phyloP scores from a whole-genome alignment of 1,284 basidiomycete genomes.

The Melanopsichium pennsylvanicum region DNA sequence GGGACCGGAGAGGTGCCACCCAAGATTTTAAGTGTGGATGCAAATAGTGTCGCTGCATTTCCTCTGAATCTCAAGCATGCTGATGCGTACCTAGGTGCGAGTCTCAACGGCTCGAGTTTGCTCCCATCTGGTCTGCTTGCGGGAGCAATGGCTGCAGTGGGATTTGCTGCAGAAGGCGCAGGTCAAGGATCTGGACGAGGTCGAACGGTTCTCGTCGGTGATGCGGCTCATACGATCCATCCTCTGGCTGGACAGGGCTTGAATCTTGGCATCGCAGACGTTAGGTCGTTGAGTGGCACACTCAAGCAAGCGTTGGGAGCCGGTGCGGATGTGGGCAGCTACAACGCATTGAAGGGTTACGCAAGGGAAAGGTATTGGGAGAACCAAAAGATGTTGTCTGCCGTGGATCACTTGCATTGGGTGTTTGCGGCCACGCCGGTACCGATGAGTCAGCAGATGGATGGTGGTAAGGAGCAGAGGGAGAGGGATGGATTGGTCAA shows the following conservation, averaged over 20 bases:
- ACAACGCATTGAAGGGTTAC: conserved; percentile 53
- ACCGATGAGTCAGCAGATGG: conserved; percentile 21
- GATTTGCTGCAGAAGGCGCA: conserved; percentile 44
- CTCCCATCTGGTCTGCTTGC: conserved; percentile 40
- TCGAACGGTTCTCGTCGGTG: conserved; percentile 88
- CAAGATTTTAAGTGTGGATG: conserved; percentile 76
- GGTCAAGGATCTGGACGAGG: conserved; percentile 66
- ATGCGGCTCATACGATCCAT: conserved; percentile 94
- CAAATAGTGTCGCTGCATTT: conserved; percentile 84
- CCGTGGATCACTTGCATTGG: conserved; percentile 63
- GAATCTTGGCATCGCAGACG: conserved; percentile 90
- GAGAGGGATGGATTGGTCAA: conserved; percentile 33
- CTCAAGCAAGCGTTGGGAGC: conserved; percentile 32
- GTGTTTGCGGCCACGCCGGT: conserved; percentile 50
- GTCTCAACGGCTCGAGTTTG: conserved; percentile 38
- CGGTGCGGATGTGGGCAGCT: conserved; percentile 59
- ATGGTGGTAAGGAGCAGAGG: conserved; percentile 29
- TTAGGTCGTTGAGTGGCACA: conserved; percentile 42
- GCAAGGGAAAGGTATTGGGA: conserved; percentile 57
- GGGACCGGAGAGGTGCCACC: conserved; percentile 71
- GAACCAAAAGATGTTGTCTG: conserved; percentile 61
- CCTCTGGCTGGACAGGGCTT: conserved; percentile 97
- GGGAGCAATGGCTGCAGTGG: conserved; percentile 44
- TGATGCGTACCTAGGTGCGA: conserved; percentile 79
- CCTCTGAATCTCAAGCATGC: conserved; percentile 88